Evolutionary conservation across 208 protist genomes (phyloP).

Genomic region (Trypanosoma caninum): DNA sequence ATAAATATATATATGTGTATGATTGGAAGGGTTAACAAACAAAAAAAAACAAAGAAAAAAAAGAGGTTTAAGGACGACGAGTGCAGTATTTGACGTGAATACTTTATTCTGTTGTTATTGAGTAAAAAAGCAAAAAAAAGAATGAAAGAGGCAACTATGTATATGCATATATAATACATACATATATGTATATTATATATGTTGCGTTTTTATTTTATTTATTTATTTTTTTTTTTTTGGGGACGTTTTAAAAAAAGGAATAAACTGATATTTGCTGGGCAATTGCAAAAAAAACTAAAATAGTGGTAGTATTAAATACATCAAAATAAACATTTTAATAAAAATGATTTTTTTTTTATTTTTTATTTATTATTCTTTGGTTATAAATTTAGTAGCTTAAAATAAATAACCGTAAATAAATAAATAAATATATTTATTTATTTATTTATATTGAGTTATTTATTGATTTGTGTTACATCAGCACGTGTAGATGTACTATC

Average conservation of each 20-base stretch:
- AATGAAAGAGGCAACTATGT: background rate
- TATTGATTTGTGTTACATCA: background rate
- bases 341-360: background rate
- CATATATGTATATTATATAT: background rate
- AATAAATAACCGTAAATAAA: background rate
- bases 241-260: too few relatives aligned
- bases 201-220: background rate
- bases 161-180: background rate
- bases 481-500: constrained; percentile 11
- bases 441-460: constrained; percentile 17
- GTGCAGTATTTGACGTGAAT: background rate
- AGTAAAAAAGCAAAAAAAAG: background rate
- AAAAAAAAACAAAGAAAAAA: background rate
- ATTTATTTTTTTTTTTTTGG: background rate
- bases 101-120: background rate
- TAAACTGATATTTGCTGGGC: too few relatives aligned
- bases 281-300: too few relatives aligned
- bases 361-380: constrained; percentile 13
- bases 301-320: too few relatives aligned
- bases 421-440: background rate
- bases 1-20: background rate
- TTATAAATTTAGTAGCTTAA: too few relatives aligned
- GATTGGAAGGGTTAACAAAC: background rate
- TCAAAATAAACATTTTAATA: too few relatives aligned
- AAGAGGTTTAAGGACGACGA: background rate